Percentiles rank a stretch among this genome's conserved stretches.
These are phyloP conservation scores for Penicillium frequentans DNA, from an alignment of 2,329 filamentous ascomycete genomes.

Conservation along the genomic window DNA sequence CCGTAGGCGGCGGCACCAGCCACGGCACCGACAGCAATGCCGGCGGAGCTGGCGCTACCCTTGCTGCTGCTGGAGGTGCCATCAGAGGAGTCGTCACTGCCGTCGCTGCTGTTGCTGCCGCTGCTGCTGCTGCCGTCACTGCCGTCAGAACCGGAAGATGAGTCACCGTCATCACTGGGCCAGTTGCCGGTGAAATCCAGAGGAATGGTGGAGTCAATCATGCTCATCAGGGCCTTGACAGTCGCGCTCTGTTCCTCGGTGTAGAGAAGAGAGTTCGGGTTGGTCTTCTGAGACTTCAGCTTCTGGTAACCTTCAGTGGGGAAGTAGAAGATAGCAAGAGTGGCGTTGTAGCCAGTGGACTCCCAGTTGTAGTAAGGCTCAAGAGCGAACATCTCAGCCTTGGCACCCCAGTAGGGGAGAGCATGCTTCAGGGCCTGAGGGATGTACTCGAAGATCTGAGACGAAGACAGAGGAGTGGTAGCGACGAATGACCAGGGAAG, in stretches of 20 bases:
- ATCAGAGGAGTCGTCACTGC: slow-evolving; percentile 40
- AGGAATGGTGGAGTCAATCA: slow-evolving; percentile 83
- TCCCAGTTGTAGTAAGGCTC: slow-evolving; percentile 72
- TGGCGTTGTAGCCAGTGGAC: slow-evolving; percentile 74
- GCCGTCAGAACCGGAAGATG: slow-evolving; percentile 17
- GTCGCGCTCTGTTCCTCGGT: slow-evolving; percentile 61
- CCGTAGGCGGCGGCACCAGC: slow-evolving; percentile 83
- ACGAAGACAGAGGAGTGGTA: slow-evolving; percentile 67
- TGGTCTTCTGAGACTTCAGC: slow-evolving; percentile 68
- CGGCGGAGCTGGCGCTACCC: slow-evolving; percentile 51
- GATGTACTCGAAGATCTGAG: slow-evolving; percentile 80
- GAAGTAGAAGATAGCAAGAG: slow-evolving; percentile 73
- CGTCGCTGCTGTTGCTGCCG: slow-evolving; percentile 32
- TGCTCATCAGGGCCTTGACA: slow-evolving; percentile 69
- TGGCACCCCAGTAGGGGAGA: slow-evolving; percentile 47
- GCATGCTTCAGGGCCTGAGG: slow-evolving; percentile 70
- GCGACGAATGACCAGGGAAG: slow-evolving; percentile 86
- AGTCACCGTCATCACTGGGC: slow-evolving; percentile 28
- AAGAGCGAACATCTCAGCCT: slow-evolving; percentile 69
- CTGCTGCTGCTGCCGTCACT: background rate
- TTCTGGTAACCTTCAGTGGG: slow-evolving; percentile 68
- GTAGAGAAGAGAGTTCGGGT: slow-evolving; percentile 73
- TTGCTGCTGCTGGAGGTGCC: slow-evolving; percentile 48
- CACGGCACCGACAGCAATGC: slow-evolving; percentile 74
- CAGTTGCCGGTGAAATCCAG: slow-evolving; percentile 50